These are phyloP conservation scores for Paratinospora sagittata DNA, from an alignment of 164 flowering plant genomes.

Conservation along the genomic window DNA sequence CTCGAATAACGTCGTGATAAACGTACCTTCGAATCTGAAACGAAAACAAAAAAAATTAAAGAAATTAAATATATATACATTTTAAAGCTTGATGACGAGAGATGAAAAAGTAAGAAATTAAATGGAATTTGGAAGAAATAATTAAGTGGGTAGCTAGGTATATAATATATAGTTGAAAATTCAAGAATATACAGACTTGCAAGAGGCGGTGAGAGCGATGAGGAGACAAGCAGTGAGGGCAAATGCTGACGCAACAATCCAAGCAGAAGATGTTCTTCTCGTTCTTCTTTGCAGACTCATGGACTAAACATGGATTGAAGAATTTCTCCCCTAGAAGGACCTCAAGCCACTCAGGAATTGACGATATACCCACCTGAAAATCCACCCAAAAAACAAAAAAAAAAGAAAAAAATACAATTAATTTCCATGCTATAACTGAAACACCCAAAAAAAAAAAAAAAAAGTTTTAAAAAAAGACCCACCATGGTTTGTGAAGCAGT, in stretches of 20 bases:
- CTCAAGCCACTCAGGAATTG: conserved; percentile 58
- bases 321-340: conserved; percentile 58
- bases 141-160: too few species aligned
- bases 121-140: background rate
- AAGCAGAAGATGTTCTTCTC: conserved; percentile 84
- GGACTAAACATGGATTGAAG: conserved; percentile 66
- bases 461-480: background rate
- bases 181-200: conserved; percentile 38
- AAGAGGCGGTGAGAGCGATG: conserved; percentile 75
- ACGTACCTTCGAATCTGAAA: conserved; percentile 78
- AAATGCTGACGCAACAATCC: conserved; percentile 67
- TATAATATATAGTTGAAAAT: too few species aligned
- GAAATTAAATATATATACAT: background rate
- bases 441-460: background rate
- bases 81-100: background rate
- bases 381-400: background rate
- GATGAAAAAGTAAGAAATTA: too few species aligned
- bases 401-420: conserved; percentile 7
- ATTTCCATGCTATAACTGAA: background rate
- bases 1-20: conserved; percentile 74
- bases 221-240: conserved; percentile 66
- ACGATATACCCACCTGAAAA: conserved; percentile 28
- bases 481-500: background rate
- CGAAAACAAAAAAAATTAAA: background rate
- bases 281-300: conserved; percentile 67